Percentiles rank a stretch among this genome's conserved stretches.
phyloP scores from a whole-genome alignment of 2,329 filamentous ascomycete species.

The Thermomyces lanuginosus region DNA sequence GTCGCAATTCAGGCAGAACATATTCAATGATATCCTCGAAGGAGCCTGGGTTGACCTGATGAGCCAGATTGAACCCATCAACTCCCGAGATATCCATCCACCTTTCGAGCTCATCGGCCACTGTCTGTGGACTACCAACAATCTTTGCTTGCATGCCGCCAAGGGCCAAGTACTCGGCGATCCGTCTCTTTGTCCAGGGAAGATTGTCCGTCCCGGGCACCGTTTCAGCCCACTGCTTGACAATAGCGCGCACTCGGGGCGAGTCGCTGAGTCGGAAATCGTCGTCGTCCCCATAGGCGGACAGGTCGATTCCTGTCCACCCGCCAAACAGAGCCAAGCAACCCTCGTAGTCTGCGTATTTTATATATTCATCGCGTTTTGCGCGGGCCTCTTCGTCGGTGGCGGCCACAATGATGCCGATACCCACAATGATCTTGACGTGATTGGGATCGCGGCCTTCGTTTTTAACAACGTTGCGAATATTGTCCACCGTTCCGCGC shows the following conservation, averaged over 20 bases:
- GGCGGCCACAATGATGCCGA: constrained; percentile 29
- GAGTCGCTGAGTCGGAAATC: constrained; percentile 31
- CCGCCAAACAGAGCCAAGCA: constrained; percentile 32
- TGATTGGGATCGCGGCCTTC: constrained; percentile 24
- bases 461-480: constrained; percentile 23
- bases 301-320: constrained; percentile 32
- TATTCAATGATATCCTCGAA: constrained; percentile 12
- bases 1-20: constrained; percentile 13
- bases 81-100: constrained; percentile 11
- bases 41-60: constrained; percentile 9
- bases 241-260: constrained; percentile 29
- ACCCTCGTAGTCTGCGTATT: constrained; percentile 30
- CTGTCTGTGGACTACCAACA: constrained; percentile 20
- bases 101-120: constrained; percentile 21
- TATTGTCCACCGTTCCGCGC: constrained; percentile 25
- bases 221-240: constrained; percentile 28
- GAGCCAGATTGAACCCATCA: constrained; percentile 12
- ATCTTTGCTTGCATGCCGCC: constrained; percentile 22
- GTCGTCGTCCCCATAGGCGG: constrained; percentile 28
- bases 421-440: constrained; percentile 30
- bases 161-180: constrained; percentile 20
- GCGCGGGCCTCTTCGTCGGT: constrained; percentile 30
- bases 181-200: constrained; percentile 24
- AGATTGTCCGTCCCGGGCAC: constrained; percentile 25
- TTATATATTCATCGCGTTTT: constrained; percentile 27